Conservation (phyloP, 306 rosid genomes). For the Rosa chinensis region DNA sequence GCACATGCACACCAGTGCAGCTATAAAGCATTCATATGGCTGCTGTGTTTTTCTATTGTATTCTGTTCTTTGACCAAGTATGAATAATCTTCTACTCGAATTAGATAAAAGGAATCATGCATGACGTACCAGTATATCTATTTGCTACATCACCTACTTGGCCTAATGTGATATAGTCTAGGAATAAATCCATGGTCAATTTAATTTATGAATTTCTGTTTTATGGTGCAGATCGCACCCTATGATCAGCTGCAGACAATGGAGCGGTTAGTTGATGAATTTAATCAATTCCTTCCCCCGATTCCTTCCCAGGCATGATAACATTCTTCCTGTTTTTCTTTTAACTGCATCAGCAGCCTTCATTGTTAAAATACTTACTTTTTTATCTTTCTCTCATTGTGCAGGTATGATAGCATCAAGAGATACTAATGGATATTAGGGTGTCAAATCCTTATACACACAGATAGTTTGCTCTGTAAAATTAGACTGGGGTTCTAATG, state of each 20-base stretch:
- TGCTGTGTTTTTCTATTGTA: constrained; percentile 1
- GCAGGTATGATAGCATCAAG: constrained; percentile 27
- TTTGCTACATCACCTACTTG: background rate
- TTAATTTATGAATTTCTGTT: constrained; percentile 13
- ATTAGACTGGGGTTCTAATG: background rate
- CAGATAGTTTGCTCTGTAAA: constrained; percentile 11
- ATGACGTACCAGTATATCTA: background rate
- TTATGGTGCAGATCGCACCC: constrained; percentile 77
- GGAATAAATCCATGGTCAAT: background rate
- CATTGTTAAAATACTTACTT: constrained; percentile 6
- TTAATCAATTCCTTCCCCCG: constrained; percentile 33
- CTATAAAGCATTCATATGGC: background rate
- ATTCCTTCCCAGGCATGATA: constrained; percentile 47
- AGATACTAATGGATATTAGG: constrained; percentile 12
- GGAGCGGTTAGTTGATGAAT: constrained; percentile 65
- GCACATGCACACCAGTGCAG: background rate
- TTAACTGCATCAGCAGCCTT: constrained; percentile 22
- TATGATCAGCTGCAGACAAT: constrained; percentile 88
- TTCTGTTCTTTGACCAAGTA: background rate
- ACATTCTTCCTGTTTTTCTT: constrained; percentile 12
- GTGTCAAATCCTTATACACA: constrained; percentile 11
- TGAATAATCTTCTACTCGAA: background rate
- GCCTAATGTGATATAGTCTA: background rate
- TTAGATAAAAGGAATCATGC: background rate
- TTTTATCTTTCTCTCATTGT: background rate